These are phyloP conservation scores for Kernera saxatilis DNA, from an alignment of 345 rosid genomes.

Conservation along the genomic window DNA sequence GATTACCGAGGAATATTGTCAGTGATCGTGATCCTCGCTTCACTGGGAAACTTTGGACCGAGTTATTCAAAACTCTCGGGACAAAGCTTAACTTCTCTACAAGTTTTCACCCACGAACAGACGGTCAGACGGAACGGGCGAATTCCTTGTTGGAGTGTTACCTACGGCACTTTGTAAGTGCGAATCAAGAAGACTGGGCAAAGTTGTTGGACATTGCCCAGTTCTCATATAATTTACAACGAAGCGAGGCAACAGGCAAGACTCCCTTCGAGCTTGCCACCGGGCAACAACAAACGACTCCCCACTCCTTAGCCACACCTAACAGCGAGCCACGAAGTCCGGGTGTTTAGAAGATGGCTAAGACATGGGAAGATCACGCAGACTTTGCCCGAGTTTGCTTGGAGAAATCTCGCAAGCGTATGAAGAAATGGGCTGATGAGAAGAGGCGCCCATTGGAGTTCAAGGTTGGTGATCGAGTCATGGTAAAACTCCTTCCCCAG, in stretches of 20 bases:
- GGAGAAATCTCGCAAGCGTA: neutral
- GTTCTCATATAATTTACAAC: neutral
- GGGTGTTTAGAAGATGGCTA: too few relatives aligned
- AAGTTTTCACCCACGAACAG: too few relatives aligned
- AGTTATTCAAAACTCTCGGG: neutral
- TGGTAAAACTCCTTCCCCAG: too few relatives aligned
- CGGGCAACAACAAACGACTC: neutral
- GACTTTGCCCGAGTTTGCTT: too few relatives aligned
- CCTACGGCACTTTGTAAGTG: neutral
- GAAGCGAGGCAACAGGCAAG: neutral
- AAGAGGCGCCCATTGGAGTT: neutral
- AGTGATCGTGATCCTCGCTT: neutral
- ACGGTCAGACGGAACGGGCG: neutral
- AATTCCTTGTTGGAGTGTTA: neutral
- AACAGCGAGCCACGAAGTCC: too few relatives aligned
- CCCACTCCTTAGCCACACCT: neutral
- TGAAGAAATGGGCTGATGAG: neutral
- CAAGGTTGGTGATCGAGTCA: too few relatives aligned
- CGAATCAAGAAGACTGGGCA: neutral
- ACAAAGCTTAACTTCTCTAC: neutral
- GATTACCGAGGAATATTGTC: neutral
- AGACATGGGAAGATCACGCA: too few relatives aligned
- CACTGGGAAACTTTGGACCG: neutral
- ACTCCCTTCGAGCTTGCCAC: neutral
- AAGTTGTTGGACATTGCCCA: neutral